Base-by-base conservation (phyloP, 495 filamentous ascomycete genomes). In the Daldinia decipiens region DNA sequence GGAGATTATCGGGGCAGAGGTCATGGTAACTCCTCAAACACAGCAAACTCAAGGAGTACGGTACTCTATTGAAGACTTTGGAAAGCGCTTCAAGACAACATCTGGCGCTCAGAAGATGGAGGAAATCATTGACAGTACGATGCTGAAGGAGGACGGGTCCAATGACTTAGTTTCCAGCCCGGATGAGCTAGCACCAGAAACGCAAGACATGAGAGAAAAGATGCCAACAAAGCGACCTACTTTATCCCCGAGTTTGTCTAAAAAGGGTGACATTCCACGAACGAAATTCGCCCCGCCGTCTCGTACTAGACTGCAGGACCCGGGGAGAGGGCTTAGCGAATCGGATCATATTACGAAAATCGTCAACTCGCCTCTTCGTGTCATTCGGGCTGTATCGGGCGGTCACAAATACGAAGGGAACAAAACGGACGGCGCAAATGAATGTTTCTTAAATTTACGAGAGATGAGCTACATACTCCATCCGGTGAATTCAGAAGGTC, bases 301-400 rank as follows among this genome's bases (percentile, higher is more conserved):
- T 50, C 53, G 43, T 59, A 4, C 50, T 45, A 53, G 19, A 53
- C 47, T 58, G 19, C 54, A 68, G 13, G 21, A 9, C 15, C 5
- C 19, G 13, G 52, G 19, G 34, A 36, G 24, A 11, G 29, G 6
- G 21, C 26, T 21, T 19, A 39, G 21, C 15, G 39, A 59, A 5
- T 29, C 51, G 19, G 58, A 62, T 21, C 36, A 34, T 36, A 62
- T 67, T 19, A 45, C 13, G 21, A 24, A 67, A 13, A 60, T 75
- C 29, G 63, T 74, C 24, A 26, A 36, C 12, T 7, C 12, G 27
- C 63, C 70, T 8, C 56, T 77, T 38, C 65, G 57, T 21, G 53
- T 77, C 13, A 2, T 55, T 32, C 73, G 68, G 26, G 75, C 67
- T 45, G 66, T 64, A 12, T 77, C 73, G 11, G 75, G 75, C n/a